phyloP scores from a whole-genome alignment of 768 basidiomycete species.

The Suillus luteus region DNA sequence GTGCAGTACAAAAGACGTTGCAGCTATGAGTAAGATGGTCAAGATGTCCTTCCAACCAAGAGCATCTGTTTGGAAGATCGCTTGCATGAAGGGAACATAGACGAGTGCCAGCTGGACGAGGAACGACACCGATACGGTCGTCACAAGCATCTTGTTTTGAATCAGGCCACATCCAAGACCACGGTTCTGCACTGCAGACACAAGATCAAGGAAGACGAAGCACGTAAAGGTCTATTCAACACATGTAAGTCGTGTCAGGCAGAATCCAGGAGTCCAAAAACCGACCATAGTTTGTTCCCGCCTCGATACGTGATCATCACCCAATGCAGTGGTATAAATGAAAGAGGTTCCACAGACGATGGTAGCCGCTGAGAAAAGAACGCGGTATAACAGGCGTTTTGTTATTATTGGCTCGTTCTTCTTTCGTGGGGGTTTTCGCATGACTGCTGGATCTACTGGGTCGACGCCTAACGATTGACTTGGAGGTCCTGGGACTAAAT shows the following conservation, averaged over 20 bases:
- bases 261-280: slow-evolving; percentile 11
- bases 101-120: slow-evolving; percentile 82
- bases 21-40: slow-evolving; percentile 69
- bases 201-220: slow-evolving; percentile 96
- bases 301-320: slow-evolving; percentile 79
- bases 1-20: slow-evolving; percentile 66
- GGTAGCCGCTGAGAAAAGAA: slow-evolving; percentile 90
- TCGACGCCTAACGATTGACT: slow-evolving; percentile 97
- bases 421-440: slow-evolving; percentile 89
- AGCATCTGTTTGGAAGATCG: slow-evolving; percentile 91
- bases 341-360: slow-evolving; percentile 90
- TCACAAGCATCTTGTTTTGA: slow-evolving; percentile 87
- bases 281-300: slow-evolving; percentile 96
- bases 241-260: slow-evolving; percentile 13
- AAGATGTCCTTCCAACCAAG: slow-evolving; percentile 67
- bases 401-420: slow-evolving; percentile 92
- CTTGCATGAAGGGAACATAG: slow-evolving; percentile 90
- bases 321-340: slow-evolving; percentile 80
- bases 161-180: slow-evolving; percentile 82
- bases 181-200: slow-evolving; percentile 93
- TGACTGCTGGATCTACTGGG: slow-evolving; percentile 90
- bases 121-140: slow-evolving; percentile 86
- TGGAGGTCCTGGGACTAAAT: slow-evolving; percentile 66
- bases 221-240: slow-evolving; percentile 86
- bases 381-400: slow-evolving; percentile 67